A percentile compares a stretch with the other conserved stretches of the same genome.
Evolutionary conservation across 768 basidiomycete genomes (phyloP).

Genomic region (Chalciporus pseudorubinellus): DNA sequence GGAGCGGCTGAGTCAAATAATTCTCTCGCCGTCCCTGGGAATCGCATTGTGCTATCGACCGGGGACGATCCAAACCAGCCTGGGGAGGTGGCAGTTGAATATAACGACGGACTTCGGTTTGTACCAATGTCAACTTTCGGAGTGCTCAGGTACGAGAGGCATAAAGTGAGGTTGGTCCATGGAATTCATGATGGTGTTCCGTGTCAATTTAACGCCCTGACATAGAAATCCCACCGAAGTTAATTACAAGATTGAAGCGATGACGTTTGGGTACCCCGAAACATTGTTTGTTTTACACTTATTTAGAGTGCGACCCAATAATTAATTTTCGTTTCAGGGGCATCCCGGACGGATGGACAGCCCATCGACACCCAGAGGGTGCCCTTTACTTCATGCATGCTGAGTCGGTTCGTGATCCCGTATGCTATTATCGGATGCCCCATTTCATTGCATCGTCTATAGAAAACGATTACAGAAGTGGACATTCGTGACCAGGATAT

Average conservation of each 20-base stretch:
- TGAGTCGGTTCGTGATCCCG: conserved; percentile 37
- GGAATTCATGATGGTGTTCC: neutral
- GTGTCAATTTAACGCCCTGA: neutral
- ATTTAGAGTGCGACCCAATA: neutral
- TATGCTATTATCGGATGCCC: neutral
- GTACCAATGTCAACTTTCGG: conserved; percentile 12
- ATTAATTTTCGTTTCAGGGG: conserved; percentile 7
- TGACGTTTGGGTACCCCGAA: conserved; percentile 18
- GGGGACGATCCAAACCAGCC: conserved; percentile 5
- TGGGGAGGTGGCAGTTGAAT: neutral
- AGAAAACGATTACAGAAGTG: conserved; percentile 57
- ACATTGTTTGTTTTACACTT: conserved; percentile 16
- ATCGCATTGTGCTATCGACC: conserved; percentile 5
- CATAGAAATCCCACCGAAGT: neutral
- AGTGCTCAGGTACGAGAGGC: conserved; percentile 9
- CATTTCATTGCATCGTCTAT: conserved; percentile 16
- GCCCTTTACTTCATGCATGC: conserved; percentile 54
- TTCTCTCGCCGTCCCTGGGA: neutral
- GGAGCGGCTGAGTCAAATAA: neutral
- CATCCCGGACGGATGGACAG: conserved; percentile 41
- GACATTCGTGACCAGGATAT: conserved; percentile 43
- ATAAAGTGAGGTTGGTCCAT: conserved; percentile 8
- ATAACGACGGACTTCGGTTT: conserved; percentile 2
- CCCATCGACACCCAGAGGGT: conserved; percentile 58
- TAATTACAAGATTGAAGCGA: conserved; percentile 12